Percentiles rank a stretch among this genome's conserved stretches.
Conservation (phyloP, 1,284 basidiomycete species). For the Boletus smithii region DNA sequence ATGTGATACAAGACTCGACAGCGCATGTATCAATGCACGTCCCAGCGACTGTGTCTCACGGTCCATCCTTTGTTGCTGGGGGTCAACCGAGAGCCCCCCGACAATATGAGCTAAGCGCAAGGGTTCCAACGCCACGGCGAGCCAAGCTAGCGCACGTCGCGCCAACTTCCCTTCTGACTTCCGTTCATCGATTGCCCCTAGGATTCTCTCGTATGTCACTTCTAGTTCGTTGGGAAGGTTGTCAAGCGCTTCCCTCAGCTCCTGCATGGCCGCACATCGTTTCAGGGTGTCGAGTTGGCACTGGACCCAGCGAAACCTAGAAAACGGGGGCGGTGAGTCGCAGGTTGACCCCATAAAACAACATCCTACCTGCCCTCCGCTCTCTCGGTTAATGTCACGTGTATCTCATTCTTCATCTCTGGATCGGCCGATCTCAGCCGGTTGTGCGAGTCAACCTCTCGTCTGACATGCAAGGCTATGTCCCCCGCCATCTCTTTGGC, state of each 20-base stretch:
- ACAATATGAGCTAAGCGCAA: background rate
- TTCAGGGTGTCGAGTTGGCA: conserved; percentile 4
- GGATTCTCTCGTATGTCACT: conserved; percentile 1
- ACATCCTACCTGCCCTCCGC: background rate
- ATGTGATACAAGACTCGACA: conserved; percentile 6
- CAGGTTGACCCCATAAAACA: background rate
- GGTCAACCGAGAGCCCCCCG: background rate
- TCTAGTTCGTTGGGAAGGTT: background rate
- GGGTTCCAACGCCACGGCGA: background rate
- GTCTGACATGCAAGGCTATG: background rate
- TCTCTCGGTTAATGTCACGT: background rate
- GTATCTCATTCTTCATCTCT: background rate
- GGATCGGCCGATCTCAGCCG: background rate
- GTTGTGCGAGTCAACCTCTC: background rate
- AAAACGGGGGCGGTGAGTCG: background rate
- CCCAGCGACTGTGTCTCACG: background rate
- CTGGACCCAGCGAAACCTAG: conserved; percentile 6
- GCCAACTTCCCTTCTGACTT: background rate
- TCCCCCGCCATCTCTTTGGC: background rate
- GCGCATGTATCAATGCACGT: background rate
- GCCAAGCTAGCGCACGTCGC: background rate
- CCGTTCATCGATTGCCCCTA: background rate
- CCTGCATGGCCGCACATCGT: background rate
- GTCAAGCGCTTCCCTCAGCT: background rate
- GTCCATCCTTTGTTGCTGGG: too few relatives aligned